phyloP scores from a whole-genome alignment of 2,329 filamentous ascomycete species.

The Arthrobotrys iridis region DNA sequence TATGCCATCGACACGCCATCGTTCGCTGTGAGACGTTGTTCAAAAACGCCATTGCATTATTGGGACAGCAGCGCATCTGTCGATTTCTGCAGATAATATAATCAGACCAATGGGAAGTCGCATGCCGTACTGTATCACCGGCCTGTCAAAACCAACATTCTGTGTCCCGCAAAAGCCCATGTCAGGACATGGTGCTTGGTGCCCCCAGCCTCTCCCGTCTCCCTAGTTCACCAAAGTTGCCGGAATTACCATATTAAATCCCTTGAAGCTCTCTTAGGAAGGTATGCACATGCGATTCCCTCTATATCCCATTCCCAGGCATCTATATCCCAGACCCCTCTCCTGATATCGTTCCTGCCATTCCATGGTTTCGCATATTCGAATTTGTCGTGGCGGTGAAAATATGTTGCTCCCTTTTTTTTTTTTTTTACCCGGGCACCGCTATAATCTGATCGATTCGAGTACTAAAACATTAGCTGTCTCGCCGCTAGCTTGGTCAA shows the following conservation, averaged over 20 bases:
- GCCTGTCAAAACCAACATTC: conserved; percentile 27
- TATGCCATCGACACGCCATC: conserved; percentile 41
- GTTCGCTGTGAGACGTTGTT: conserved; percentile 34
- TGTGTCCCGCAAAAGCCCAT: neutral
- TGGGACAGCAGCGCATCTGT: neutral
- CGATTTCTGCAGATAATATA: neutral
- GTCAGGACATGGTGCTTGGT: neutral
- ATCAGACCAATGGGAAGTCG: conserved; percentile 12
- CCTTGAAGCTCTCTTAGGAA: conserved; percentile 14
- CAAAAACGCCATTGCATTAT: conserved; percentile 25
- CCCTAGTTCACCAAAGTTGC: neutral
- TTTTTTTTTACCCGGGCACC: conserved; percentile 24
- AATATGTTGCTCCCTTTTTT: conserved; percentile 1
- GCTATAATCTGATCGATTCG: neutral
- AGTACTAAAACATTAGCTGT: conserved; percentile 33
- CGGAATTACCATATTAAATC: conserved; percentile 3
- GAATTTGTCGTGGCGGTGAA: conserved; percentile 12
- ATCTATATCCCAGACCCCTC: neutral
- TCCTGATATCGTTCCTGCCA: conserved; percentile 3
- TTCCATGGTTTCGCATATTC: neutral
- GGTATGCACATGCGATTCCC: neutral
- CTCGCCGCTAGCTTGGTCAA: conserved; percentile 19
- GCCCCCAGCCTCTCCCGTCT: too few species aligned
- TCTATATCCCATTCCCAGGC: neutral
- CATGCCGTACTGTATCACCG: conserved; percentile 35